phyloP scores from a whole-genome alignment of 495 filamentous ascomycete genomes.

The Trichocladium uniseriatum region DNA sequence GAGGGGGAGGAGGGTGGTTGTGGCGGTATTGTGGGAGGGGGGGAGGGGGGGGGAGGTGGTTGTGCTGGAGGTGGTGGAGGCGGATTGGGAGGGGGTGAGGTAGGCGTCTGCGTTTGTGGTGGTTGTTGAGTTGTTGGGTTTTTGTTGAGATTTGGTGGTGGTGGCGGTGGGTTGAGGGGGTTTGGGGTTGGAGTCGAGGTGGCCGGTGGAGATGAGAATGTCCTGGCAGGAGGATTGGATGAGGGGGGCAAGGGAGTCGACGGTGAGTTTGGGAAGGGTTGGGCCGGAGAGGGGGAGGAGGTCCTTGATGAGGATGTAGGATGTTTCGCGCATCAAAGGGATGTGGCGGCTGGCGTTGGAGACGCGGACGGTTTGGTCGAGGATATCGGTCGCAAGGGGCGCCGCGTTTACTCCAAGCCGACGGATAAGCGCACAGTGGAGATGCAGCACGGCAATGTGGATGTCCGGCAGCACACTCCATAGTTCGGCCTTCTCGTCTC shows the following conservation, averaged over 20 bases:
- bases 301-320: conserved; percentile 48
- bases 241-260: conserved; percentile 47
- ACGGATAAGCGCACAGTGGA: conserved; percentile 45
- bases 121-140: conserved; percentile 21
- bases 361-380: conserved; percentile 62
- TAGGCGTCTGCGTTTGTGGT: conserved; percentile 35
- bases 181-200: conserved; percentile 17
- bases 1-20: conserved; percentile 50
- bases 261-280: conserved; percentile 50
- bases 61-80: conserved; percentile 41
- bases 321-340: conserved; percentile 47
- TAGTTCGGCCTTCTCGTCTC: conserved; percentile 69
- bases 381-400: conserved; percentile 46
- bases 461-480: conserved; percentile 62
- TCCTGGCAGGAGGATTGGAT: conserved; percentile 57
- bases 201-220: conserved; percentile 41
- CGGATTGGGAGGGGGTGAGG: conserved; percentile 21
- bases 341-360: conserved; percentile 52
- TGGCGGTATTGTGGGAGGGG: conserved; percentile 32
- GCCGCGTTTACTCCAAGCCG: conserved; percentile 46
- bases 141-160: conserved; percentile 7
- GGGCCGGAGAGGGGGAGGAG: conserved; percentile 54
- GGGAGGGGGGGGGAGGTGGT: conserved; percentile 34
- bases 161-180: neutral
- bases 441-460: conserved; percentile 54